phyloP scores from a whole-genome alignment of 1,284 basidiomycete genomes.

The Leccinum pallidistipes region DNA sequence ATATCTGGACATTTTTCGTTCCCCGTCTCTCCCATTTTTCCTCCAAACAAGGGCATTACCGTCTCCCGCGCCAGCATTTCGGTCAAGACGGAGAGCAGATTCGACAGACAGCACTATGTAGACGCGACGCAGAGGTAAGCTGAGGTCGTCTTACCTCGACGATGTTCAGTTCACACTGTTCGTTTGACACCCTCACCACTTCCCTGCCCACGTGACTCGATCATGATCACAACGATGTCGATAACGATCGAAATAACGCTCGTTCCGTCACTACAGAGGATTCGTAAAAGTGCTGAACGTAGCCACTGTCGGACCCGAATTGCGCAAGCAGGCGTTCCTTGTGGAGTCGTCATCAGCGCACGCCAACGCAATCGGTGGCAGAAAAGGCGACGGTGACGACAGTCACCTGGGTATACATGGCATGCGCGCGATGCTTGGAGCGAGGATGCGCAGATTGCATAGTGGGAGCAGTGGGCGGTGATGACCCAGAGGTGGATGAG shows the following conservation, averaged over 20 bases:
- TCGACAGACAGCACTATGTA: conserved; percentile 62
- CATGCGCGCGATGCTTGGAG: conserved; percentile 6
- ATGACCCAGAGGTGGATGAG: neutral
- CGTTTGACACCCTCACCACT: too few relatives aligned
- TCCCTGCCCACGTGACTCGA: neutral
- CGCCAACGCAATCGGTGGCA: neutral
- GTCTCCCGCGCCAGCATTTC: conserved; percentile 58
- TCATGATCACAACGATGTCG: neutral
- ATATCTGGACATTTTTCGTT: neutral
- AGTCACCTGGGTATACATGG: neutral
- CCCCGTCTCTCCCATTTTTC: too few relatives aligned
- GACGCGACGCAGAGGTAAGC: conserved; percentile 70
- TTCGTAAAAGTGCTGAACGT: conserved; percentile 28
- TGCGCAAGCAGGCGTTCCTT: conserved; percentile 14
- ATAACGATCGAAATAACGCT: neutral
- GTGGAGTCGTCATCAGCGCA: neutral
- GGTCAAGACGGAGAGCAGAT: conserved; percentile 58
- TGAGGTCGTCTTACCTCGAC: neutral
- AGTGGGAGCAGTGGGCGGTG: neutral
- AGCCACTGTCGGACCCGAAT: conserved; percentile 21
- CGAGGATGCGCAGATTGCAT: conserved; percentile 7
- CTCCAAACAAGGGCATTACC: conserved; percentile 46
- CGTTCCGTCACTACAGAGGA: conserved; percentile 17
- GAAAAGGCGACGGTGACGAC: neutral
- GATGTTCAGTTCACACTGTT: neutral